phyloP scores from a whole-genome alignment of 345 rosid species.

The Hibiscus syriacus region DNA sequence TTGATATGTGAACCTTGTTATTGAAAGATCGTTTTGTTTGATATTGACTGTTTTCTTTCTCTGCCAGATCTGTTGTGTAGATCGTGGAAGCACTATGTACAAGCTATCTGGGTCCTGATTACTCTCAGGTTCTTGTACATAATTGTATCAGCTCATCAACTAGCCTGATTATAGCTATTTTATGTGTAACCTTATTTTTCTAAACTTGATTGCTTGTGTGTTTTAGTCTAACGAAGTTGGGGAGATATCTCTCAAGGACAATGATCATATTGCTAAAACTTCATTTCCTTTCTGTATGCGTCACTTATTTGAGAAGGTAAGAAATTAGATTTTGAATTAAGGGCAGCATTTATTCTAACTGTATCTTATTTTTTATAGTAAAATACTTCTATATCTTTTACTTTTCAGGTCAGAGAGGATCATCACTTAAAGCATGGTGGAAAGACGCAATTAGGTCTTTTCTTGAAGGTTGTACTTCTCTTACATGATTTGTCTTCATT shows the following conservation, averaged over 20 bases:
- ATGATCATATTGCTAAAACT: slow-evolving; percentile 61
- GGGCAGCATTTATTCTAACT: neutral
- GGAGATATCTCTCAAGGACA: slow-evolving; percentile 73
- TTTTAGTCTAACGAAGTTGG: slow-evolving; percentile 61
- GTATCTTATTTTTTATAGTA: neutral
- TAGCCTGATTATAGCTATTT: slow-evolving; percentile 1
- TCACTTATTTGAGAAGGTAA: slow-evolving; percentile 81
- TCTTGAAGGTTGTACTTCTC: slow-evolving; percentile 58
- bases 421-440: slow-evolving; percentile 97
- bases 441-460: slow-evolving; percentile 93
- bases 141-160: slow-evolving; percentile 6
- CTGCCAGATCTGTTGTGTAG: slow-evolving; percentile 28
- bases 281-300: slow-evolving; percentile 95
- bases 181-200: slow-evolving; percentile 9
- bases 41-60: slow-evolving; percentile 6
- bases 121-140: slow-evolving; percentile 53
- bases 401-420: slow-evolving; percentile 67
- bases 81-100: slow-evolving; percentile 70
- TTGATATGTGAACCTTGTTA: slow-evolving; percentile 10
- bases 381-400: neutral
- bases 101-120: slow-evolving; percentile 89
- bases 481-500: slow-evolving; percentile 5
- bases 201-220: slow-evolving; percentile 11
- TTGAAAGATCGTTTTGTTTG: slow-evolving; percentile 1
- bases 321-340: slow-evolving; percentile 9